Conservation (phyloP, 2,329 filamentous ascomycete species). For the Stachybotrys chlorohalonatus region DNA sequence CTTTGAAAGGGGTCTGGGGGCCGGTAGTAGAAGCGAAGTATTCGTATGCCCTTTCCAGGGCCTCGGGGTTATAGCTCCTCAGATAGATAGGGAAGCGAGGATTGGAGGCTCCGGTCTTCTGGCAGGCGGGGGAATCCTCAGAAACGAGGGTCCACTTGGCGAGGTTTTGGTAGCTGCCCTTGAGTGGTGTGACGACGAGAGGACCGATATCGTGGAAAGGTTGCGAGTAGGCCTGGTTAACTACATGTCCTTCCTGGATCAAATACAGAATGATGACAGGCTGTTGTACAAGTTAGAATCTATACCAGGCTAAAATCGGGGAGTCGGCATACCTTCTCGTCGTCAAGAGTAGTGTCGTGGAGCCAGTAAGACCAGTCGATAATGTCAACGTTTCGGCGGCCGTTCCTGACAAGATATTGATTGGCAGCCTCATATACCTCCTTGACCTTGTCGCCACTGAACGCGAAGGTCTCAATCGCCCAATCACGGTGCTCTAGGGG, state of each 20-base stretch:
- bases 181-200: slow-evolving; percentile 14
- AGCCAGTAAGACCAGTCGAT: slow-evolving; percentile 10
- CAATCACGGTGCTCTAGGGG: slow-evolving; percentile 18
- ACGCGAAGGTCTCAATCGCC: slow-evolving; percentile 29
- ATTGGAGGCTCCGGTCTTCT: slow-evolving; percentile 26
- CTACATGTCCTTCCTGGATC: slow-evolving; percentile 26
- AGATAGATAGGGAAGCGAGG: slow-evolving; percentile 34
- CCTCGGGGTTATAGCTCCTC: slow-evolving; percentile 19
- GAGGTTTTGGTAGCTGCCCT: slow-evolving; percentile 32
- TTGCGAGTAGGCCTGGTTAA: slow-evolving; percentile 24
- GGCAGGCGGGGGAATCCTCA: slow-evolving; percentile 24
- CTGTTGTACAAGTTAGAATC: slow-evolving; percentile 5
- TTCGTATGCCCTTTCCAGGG: slow-evolving; percentile 16
- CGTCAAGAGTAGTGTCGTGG: slow-evolving; percentile 8
- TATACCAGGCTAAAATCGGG: not conserved
- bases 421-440: slow-evolving; percentile 2
- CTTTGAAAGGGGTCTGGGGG: slow-evolving; percentile 6
- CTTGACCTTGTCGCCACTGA: slow-evolving; percentile 13
- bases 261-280: slow-evolving; percentile 30
- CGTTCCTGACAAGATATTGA: slow-evolving; percentile 7
- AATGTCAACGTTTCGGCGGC: slow-evolving; percentile 7
- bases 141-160: slow-evolving; percentile 29
- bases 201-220: slow-evolving; percentile 31
- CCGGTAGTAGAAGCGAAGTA: slow-evolving; percentile 16
- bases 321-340: not conserved